Base-by-base conservation (phyloP, 176 grass and related monocot genomes). In the Aegilops umbellulata region DNA sequence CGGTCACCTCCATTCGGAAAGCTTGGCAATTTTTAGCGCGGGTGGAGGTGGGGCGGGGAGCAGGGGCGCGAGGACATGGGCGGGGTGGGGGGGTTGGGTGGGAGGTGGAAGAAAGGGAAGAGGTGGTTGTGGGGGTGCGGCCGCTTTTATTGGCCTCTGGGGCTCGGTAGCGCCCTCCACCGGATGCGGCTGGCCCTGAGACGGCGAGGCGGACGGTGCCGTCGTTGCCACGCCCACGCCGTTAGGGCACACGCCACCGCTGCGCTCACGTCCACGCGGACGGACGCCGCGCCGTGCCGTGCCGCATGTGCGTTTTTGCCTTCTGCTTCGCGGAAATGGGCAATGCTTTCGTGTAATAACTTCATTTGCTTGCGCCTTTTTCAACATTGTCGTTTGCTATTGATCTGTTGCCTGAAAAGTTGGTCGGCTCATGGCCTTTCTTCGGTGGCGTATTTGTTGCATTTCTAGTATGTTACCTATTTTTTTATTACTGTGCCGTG, bases 91-190 rank as follows among this genome's bases (percentile, higher is more conserved):
- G 29, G 49, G 49, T 6, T 7, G 9, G 13, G 60, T 46, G 80
- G 20, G 66, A 36, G 73, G 23, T 67, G 25, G 78, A 29, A 26
- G 85, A 86, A 86, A 78, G 31, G 64, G 80, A 87, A 62, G 44
- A 27, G 70, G 22, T 25, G 5, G 69, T 17, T 64, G 83, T 9
- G 72, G 51, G 26, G 72, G 82, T 24, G 6, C 47, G 67, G 30
- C 74, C 84, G 64, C n/a, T 87, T 92, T 91, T 89, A 95, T 87
- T 87, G 78, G 83, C 71, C 38, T 81, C 36, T 12, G 7, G n/a
- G n/a, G 0, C 41, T 13, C 79, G 58, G 73, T 61, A 90, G 78
- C n/a, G 78, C 12, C 90, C 92, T 94, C 83, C 94, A 89, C 94
- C 87, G 78, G 85, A 94, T 92, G 66, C 77, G 77, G 30, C 92